A percentile compares a stretch with the other conserved stretches of the same genome.
These are phyloP conservation scores for Amniculicola lignicola DNA, from an alignment of 495 filamentous ascomycete genomes.

Conservation along the genomic window DNA sequence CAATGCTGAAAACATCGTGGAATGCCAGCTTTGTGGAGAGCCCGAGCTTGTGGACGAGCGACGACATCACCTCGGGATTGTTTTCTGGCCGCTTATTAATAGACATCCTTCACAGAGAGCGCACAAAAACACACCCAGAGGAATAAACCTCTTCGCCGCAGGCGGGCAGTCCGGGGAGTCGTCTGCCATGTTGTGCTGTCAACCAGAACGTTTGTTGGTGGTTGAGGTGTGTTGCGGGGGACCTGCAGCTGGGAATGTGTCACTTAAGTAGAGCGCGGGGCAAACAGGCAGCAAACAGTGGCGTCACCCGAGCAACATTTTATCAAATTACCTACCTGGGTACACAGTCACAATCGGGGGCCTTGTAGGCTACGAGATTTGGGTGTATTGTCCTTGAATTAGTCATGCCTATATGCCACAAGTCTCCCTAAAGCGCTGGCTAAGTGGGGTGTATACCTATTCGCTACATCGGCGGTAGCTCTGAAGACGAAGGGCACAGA, in stretches of 20 bases:
- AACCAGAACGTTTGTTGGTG: too few species aligned
- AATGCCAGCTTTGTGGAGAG: conserved; percentile 52
- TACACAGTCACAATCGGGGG: too few species aligned
- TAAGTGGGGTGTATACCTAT: too few species aligned
- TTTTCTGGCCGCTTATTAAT: conserved; percentile 49
- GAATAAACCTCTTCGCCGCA: conserved; percentile 32
- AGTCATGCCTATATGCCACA: too few species aligned
- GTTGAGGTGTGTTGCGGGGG: neutral
- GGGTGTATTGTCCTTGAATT: too few species aligned
- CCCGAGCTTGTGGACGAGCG: conserved; percentile 54
- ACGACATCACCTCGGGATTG: conserved; percentile 58
- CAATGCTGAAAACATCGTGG: conserved; percentile 57
- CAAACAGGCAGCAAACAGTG: neutral
- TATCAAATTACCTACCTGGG: too few species aligned
- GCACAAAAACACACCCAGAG: conserved; percentile 29
- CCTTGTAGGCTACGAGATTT: too few species aligned
- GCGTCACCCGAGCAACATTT: too few species aligned
- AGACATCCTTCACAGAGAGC: neutral
- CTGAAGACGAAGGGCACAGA: too few species aligned
- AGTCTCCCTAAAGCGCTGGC: too few species aligned
- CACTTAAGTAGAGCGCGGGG: neutral
- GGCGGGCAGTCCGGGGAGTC: conserved; percentile 19
- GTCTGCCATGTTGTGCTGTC: conserved; percentile 17
- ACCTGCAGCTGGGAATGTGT: neutral
- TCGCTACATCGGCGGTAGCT: too few species aligned